Percentiles rank a stretch among this genome's conserved stretches.
Conservation (phyloP, 2,329 filamentous ascomycete genomes). For the Trichoderma arundinaceum region DNA sequence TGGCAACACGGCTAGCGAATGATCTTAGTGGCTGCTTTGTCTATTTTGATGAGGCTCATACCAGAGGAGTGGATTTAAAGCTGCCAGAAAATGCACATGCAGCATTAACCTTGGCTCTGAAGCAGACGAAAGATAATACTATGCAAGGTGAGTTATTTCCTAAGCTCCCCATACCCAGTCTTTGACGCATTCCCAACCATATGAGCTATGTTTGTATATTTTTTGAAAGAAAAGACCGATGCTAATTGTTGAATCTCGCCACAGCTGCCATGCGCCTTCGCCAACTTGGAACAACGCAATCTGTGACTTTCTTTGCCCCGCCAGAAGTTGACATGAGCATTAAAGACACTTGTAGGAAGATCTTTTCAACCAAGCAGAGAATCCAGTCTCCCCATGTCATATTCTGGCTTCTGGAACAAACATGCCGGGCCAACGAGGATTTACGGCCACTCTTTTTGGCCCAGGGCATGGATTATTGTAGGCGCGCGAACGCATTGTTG, state of each 20-base stretch:
- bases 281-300: slow-evolving; percentile 61
- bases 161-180: neutral
- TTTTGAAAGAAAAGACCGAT: too few species aligned
- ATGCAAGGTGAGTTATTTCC: slow-evolving; percentile 57
- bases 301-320: slow-evolving; percentile 60
- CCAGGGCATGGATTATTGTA: slow-evolving; percentile 66
- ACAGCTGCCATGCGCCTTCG: slow-evolving; percentile 69
- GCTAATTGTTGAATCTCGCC: neutral
- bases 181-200: too few species aligned
- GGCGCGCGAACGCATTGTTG: slow-evolving; percentile 56
- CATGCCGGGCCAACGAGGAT: slow-evolving; percentile 64
- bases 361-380: neutral
- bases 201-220: too few species aligned
- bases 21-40: slow-evolving; percentile 59
- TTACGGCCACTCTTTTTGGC: slow-evolving; percentile 63
- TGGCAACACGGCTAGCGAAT: slow-evolving; percentile 61
- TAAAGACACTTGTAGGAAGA: slow-evolving; percentile 46
- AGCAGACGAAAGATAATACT: slow-evolving; percentile 64
- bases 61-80: slow-evolving; percentile 64
- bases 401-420: slow-evolving; percentile 68
- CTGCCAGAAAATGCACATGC: slow-evolving; percentile 54
- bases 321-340: slow-evolving; percentile 68
- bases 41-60: slow-evolving; percentile 57
- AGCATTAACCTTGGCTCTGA: slow-evolving; percentile 61
- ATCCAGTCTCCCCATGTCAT: slow-evolving; percentile 43